Conservation (phyloP, 1,139 yeast genomes). For the Magnusiomyces sp. region DNA sequence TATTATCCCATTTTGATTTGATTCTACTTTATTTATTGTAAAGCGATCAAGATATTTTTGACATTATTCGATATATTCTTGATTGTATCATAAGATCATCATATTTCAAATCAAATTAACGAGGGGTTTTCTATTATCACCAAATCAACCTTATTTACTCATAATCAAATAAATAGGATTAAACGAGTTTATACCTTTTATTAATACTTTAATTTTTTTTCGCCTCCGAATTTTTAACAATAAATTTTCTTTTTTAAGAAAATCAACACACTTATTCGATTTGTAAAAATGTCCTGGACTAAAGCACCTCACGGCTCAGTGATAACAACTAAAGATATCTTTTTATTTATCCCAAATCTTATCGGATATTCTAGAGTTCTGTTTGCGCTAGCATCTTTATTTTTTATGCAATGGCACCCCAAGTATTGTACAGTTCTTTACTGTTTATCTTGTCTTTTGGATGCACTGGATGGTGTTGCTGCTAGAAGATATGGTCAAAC, state of each 20-base stretch:
- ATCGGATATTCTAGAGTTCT: conserved; percentile 82
- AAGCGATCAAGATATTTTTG: no score
- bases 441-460: conserved; percentile 82
- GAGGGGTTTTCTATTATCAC: no score
- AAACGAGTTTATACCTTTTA: no score
- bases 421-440: conserved; percentile 66
- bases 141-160: no score
- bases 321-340: conserved; percentile 43
- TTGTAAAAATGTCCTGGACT: conserved; percentile 12
- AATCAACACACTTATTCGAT: neutral
- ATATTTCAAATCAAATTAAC: no score
- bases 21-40: no score
- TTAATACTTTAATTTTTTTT: neutral
- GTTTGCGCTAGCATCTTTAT: conserved; percentile 71
- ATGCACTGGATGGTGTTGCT: conserved; percentile 94
- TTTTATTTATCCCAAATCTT: conserved; percentile 78
- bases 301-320: conserved; percentile 14
- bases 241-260: neutral
- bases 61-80: no score
- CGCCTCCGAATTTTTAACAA: no score
- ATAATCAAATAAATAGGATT: no score
- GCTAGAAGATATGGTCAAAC: conserved; percentile 88
- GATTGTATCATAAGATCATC: no score
- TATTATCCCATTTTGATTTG: no score
- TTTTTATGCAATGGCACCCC: conserved; percentile 79